phyloP scores from a whole-genome alignment of 139 green algal genomes.

The Chlorella sp. region DNA sequence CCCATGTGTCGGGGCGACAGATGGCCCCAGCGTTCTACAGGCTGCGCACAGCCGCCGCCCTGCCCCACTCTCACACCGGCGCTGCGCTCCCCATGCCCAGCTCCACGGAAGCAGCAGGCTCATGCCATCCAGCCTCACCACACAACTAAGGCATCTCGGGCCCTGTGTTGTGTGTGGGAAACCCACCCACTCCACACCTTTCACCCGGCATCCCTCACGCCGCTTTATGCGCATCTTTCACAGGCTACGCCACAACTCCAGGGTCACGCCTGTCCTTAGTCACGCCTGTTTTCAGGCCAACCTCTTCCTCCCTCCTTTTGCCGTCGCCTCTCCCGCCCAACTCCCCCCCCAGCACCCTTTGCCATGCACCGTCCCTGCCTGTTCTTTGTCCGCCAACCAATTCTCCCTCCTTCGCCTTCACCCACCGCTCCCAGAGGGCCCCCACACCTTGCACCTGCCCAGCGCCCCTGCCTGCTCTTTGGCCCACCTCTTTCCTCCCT shows the following conservation, averaged over 20 bases:
- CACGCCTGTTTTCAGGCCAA: too few species aligned
- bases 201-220: neutral
- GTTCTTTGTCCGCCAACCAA: too few species aligned
- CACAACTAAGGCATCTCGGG: neutral
- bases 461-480: neutral
- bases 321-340: too few species aligned
- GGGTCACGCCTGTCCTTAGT: too few species aligned
- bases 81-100: neutral
- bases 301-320: too few species aligned
- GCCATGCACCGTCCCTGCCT: neutral
- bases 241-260: too few species aligned
- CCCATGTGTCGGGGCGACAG: neutral
- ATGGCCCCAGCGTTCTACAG: constrained; percentile 46
- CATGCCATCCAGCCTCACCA: neutral
- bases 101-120: neutral
- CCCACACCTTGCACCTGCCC: neutral
- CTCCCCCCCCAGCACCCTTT: too few species aligned
- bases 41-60: constrained; percentile 39
- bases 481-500: neutral
- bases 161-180: too few species aligned
- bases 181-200: neutral
- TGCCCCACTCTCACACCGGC: constrained; percentile 1
- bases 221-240: too few species aligned
- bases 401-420: too few species aligned
- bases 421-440: too few species aligned